phyloP scores from a whole-genome alignment of 1,139 yeast species.

The Hansenula lynferdii region DNA sequence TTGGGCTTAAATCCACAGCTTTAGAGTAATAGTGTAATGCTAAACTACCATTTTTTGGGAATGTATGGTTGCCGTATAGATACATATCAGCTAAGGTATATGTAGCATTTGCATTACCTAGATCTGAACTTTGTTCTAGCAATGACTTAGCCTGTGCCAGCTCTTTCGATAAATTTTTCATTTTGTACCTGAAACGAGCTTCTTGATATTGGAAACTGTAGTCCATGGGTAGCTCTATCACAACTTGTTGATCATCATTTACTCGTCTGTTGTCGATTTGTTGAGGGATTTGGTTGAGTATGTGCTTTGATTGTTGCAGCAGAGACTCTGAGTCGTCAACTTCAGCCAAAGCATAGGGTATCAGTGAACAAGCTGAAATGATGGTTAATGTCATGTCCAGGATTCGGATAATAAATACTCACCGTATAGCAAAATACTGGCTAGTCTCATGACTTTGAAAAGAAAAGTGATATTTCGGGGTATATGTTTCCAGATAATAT shows the following conservation, averaged over 20 bases:
- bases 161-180: conserved; percentile 14
- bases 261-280: neutral
- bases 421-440: neutral
- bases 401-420: neutral
- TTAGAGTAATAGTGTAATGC: conserved; percentile 53
- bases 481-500: too few relatives aligned
- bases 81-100: conserved; percentile 44
- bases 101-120: conserved; percentile 34
- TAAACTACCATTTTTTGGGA: conserved; percentile 48
- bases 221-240: conserved; percentile 26
- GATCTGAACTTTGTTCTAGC: conserved; percentile 27
- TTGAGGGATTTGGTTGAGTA: conserved; percentile 6
- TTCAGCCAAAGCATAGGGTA: neutral
- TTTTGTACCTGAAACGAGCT: conserved; percentile 12
- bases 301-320: conserved; percentile 1
- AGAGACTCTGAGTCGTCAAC: neutral
- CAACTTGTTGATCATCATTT: conserved; percentile 10
- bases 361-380: neutral
- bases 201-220: conserved; percentile 21
- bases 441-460: neutral
- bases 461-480: too few relatives aligned
- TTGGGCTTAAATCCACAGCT: conserved; percentile 40
- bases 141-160: conserved; percentile 24
- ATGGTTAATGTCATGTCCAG: too few relatives aligned
- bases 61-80: conserved; percentile 65